Conservation (phyloP, 441 rosid species). For the Breynia disticha region DNA sequence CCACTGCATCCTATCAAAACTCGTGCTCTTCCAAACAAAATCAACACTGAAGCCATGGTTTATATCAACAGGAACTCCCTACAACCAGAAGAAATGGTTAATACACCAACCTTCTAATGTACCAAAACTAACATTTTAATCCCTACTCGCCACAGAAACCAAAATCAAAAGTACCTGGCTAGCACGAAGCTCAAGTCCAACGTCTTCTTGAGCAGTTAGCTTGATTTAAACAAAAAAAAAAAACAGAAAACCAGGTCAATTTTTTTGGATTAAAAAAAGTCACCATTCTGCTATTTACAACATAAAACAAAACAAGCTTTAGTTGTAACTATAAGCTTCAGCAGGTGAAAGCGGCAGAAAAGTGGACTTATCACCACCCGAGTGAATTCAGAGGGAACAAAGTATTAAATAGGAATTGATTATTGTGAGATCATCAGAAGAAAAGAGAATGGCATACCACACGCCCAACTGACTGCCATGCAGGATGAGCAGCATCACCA, state of each 20-base stretch:
- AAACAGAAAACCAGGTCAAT: background rate
- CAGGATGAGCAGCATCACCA: constrained; percentile 95
- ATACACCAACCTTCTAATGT: too few species aligned
- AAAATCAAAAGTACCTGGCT: constrained; percentile 61
- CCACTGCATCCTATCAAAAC: constrained; percentile 98
- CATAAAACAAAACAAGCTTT: too few species aligned
- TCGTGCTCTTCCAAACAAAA: constrained; percentile 99
- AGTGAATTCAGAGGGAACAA: too few species aligned
- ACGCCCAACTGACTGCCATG: constrained; percentile 99
- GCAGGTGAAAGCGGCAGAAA: too few species aligned
- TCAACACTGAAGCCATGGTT: constrained; percentile 97
- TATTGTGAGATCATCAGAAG: too few species aligned
- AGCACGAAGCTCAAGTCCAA: constrained; percentile 96
- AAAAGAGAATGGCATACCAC: constrained; percentile 47
- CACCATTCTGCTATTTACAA: too few species aligned
- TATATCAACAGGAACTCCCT: constrained; percentile 95
- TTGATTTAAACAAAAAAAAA: constrained; percentile 52
- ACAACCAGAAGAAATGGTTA: constrained; percentile 7
- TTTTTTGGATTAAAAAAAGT: too few species aligned
- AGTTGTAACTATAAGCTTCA: too few species aligned
- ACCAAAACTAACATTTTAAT: too few species aligned
- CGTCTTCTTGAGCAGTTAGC: constrained; percentile 97
- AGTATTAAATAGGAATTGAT: too few species aligned
- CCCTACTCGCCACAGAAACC: background rate
- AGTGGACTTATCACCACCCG: too few species aligned